Evolutionary conservation across 139 green algal genomes (phyloP).

Genomic region (Pseudopediastrum boryanum): DNA sequence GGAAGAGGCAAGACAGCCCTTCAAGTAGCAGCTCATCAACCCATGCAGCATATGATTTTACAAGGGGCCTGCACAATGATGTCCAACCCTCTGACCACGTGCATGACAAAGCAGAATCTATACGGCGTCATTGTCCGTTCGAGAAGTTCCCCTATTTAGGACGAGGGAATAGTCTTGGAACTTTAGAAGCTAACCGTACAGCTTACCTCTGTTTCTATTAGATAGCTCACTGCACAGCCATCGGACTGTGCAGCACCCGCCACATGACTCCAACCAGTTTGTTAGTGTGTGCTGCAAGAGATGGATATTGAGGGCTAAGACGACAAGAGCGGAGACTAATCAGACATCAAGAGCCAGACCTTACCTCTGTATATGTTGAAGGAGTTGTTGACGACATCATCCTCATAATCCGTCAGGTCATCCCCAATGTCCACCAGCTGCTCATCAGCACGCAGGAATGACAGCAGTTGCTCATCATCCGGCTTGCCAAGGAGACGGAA

Average conservation of each 20-base stretch:
- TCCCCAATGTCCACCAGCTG: conserved; percentile 84
- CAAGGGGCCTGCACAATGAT: no score
- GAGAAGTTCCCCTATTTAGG: no score
- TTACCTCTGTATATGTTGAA: conserved; percentile 75
- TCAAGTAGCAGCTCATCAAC: no score
- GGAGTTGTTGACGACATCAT: conserved; percentile 67
- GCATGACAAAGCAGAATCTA: no score
- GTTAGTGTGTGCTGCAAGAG: not conserved
- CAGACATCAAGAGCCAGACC: not conserved
- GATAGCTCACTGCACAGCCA: not conserved
- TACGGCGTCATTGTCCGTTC: no score
- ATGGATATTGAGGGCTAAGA: not conserved
- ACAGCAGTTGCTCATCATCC: conserved; percentile 53
- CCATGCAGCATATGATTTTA: no score
- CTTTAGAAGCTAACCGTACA: no score
- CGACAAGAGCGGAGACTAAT: no score
- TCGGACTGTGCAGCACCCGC: not conserved
- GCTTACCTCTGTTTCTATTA: not conserved
- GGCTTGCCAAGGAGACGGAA: conserved; percentile 35
- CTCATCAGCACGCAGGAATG: conserved; percentile 76
- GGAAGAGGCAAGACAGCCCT: no score
- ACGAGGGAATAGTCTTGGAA: no score
- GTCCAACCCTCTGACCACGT: no score
- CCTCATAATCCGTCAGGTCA: conserved; percentile 81
- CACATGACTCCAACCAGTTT: not conserved